Evolutionary conservation across 2,329 filamentous ascomycete species (phyloP).

Genomic region (Paracorniculantispora psalliotae): DNA sequence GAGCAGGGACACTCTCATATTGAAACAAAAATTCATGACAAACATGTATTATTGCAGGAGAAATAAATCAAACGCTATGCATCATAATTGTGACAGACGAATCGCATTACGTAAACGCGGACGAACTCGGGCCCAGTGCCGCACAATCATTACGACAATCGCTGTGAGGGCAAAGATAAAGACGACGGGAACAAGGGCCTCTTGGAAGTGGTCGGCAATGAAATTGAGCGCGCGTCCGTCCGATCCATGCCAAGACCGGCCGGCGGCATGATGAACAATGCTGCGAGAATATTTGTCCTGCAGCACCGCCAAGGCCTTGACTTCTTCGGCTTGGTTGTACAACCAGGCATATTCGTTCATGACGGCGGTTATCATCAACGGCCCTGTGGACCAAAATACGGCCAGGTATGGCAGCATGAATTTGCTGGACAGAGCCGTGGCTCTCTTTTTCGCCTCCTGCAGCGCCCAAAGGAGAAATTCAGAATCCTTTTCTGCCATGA

Average conservation of each 20-base stretch:
- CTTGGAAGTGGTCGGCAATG: conserved; percentile 16
- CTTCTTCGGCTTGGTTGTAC: conserved; percentile 2
- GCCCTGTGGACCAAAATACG: conserved; percentile 24
- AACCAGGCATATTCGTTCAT: conserved; percentile 17
- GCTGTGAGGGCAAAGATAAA: background rate
- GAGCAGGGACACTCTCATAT: background rate
- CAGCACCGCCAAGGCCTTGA: conserved; percentile 15
- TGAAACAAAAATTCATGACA: background rate
- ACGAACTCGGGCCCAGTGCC: background rate
- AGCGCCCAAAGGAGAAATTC: conserved; percentile 20
- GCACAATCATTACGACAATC: background rate
- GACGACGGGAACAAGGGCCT: background rate
- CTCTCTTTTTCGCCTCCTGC: conserved; percentile 20
- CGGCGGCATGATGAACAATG: conserved; percentile 19
- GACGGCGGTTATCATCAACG: conserved; percentile 21
- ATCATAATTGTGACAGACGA: background rate
- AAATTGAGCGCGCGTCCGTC: conserved; percentile 21
- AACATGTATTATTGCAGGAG: background rate
- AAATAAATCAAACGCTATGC: background rate
- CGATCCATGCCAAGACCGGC: conserved; percentile 21
- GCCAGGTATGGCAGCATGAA: conserved; percentile 21
- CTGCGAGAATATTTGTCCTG: conserved; percentile 13
- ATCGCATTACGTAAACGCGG: background rate
- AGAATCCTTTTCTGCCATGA: conserved; percentile 19
- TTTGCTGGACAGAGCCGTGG: conserved; percentile 8